A percentile compares a stretch with the other conserved stretches of the same genome.
These are phyloP conservation scores for Lactarius vividus DNA, from an alignment of 768 basidiomycete species.

Conservation along the genomic window DNA sequence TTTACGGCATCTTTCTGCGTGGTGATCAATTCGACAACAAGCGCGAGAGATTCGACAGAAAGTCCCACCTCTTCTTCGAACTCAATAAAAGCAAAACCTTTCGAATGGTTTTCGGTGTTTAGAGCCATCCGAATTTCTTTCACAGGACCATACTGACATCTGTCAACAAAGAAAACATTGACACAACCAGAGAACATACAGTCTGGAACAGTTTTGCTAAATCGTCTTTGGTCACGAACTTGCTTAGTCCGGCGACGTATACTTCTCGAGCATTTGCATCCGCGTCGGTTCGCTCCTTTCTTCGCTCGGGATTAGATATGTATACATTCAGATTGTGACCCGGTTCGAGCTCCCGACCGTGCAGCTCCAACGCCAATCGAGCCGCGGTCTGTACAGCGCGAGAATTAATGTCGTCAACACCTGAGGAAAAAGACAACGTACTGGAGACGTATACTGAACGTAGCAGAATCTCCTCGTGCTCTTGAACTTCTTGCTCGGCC, in stretches of 20 bases:
- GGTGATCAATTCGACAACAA: not conserved
- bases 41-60: not conserved
- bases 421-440: slow-evolving; percentile 40
- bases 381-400: slow-evolving; percentile 53
- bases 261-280: slow-evolving; percentile 81
- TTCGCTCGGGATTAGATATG: slow-evolving; percentile 88
- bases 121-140: slow-evolving; percentile 78
- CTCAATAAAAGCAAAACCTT: slow-evolving; percentile 92
- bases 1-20: slow-evolving; percentile 63
- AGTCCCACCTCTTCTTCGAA: slow-evolving; percentile 73
- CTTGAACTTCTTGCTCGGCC: slow-evolving; percentile 98
- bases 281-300: slow-evolving; percentile 86
- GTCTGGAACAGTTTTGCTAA: slow-evolving; percentile 74
- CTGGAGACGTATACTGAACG: slow-evolving; percentile 84
- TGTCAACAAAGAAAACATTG: slow-evolving; percentile 13
- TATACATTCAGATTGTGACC: slow-evolving; percentile 69
- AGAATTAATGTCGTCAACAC: slow-evolving; percentile 1
- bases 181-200: slow-evolving; percentile 42
- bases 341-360: slow-evolving; percentile 72
- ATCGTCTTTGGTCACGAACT: slow-evolving; percentile 73
- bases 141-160: slow-evolving; percentile 69
- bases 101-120: slow-evolving; percentile 66
- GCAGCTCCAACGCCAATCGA: slow-evolving; percentile 71
- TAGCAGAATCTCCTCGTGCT: slow-evolving; percentile 90
- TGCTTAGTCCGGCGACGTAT: slow-evolving; percentile 84